These are phyloP conservation scores for Penicillium occitanis DNA, from an alignment of 2,329 filamentous ascomycete genomes.

Conservation along the genomic window DNA sequence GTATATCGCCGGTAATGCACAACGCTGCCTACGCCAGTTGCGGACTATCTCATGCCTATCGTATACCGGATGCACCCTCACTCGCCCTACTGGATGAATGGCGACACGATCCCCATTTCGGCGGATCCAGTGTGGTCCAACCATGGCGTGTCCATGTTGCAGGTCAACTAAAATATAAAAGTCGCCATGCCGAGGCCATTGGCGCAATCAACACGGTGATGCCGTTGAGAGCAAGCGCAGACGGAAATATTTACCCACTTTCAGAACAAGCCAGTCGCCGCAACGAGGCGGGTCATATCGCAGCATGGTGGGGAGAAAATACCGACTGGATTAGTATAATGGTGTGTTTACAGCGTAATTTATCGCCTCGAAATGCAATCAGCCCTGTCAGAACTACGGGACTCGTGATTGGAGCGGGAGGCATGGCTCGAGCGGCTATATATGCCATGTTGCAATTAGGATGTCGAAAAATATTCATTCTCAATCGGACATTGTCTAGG, in stretches of 20 bases:
- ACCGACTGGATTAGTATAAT: slow-evolving; percentile 48
- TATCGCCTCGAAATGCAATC: slow-evolving; percentile 54
- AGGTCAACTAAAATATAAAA: slow-evolving; percentile 40
- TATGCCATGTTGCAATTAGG: slow-evolving; percentile 78
- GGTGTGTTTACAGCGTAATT: slow-evolving; percentile 43
- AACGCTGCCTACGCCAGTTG: slow-evolving; percentile 43
- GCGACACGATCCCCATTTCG: slow-evolving; percentile 41
- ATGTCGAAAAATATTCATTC: slow-evolving; percentile 72
- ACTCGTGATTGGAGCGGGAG: slow-evolving; percentile 60
- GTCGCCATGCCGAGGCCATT: slow-evolving; percentile 46
- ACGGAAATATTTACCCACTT: slow-evolving; percentile 39
- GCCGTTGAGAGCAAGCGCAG: slow-evolving; percentile 39
- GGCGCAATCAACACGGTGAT: slow-evolving; percentile 48
- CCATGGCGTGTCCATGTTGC: slow-evolving; percentile 45
- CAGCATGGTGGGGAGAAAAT: slow-evolving; percentile 48
- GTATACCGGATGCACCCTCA: slow-evolving; percentile 38
- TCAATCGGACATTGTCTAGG: slow-evolving; percentile 68
- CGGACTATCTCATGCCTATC: slow-evolving; percentile 43
- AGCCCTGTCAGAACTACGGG: slow-evolving; percentile 51
- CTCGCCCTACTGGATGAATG: slow-evolving; percentile 40
- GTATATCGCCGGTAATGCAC: slow-evolving; percentile 46
- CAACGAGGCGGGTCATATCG: slow-evolving; percentile 43
- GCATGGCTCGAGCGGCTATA: slow-evolving; percentile 75
- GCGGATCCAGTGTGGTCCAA: slow-evolving; percentile 45
- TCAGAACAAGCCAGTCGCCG: slow-evolving; percentile 43